These are phyloP conservation scores for Globisporangium abappressorium DNA, from an alignment of 352 stramenopile species.

Conservation along the genomic window DNA sequence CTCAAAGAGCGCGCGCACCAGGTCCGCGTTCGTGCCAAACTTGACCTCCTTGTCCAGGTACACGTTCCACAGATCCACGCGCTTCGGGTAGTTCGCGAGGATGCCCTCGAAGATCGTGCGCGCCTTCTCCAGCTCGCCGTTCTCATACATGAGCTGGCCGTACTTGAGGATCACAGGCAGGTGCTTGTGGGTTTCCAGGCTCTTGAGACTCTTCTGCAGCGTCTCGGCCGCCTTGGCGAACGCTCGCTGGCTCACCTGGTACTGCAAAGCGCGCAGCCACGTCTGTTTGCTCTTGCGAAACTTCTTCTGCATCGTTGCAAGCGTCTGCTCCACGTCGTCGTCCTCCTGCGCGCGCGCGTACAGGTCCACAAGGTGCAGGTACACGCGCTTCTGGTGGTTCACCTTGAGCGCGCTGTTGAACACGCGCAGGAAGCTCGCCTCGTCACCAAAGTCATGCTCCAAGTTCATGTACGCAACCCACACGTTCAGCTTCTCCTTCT, in stretches of 20 bases:
- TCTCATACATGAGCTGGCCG: slow-evolving; percentile 95
- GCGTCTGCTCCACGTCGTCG: slow-evolving; percentile 67
- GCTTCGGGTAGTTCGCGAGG: slow-evolving; percentile 93
- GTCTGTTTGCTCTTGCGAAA: slow-evolving; percentile 89
- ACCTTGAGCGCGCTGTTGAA: slow-evolving; percentile 91
- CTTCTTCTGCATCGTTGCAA: slow-evolving; percentile 90
- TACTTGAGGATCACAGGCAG: slow-evolving; percentile 94
- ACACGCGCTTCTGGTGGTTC: slow-evolving; percentile 95
- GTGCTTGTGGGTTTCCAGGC: slow-evolving; percentile 93
- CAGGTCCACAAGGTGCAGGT: slow-evolving; percentile 94
- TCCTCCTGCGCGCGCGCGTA: slow-evolving; percentile 71
- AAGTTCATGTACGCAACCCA: slow-evolving; percentile 95
- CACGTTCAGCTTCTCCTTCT: slow-evolving; percentile 97
- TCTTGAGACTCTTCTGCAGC: slow-evolving; percentile 91
- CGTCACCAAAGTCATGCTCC: slow-evolving; percentile 95
- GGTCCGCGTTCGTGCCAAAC: slow-evolving; percentile 69
- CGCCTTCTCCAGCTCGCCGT: slow-evolving; percentile 90
- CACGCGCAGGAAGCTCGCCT: slow-evolving; percentile 86
- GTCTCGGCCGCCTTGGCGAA: slow-evolving; percentile 81
- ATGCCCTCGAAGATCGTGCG: slow-evolving; percentile 95
- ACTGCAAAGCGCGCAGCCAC: slow-evolving; percentile 86
- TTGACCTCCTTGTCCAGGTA: slow-evolving; percentile 98
- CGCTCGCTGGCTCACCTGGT: slow-evolving; percentile 73
- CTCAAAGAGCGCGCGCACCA: slow-evolving; percentile 90
- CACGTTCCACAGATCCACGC: slow-evolving; percentile 95